Percentiles rank a stretch among this genome's conserved stretches.
These are phyloP conservation scores for Aspergillus sp. DNA, from an alignment of 2,329 filamentous ascomycete genomes.

Conservation along the genomic window DNA sequence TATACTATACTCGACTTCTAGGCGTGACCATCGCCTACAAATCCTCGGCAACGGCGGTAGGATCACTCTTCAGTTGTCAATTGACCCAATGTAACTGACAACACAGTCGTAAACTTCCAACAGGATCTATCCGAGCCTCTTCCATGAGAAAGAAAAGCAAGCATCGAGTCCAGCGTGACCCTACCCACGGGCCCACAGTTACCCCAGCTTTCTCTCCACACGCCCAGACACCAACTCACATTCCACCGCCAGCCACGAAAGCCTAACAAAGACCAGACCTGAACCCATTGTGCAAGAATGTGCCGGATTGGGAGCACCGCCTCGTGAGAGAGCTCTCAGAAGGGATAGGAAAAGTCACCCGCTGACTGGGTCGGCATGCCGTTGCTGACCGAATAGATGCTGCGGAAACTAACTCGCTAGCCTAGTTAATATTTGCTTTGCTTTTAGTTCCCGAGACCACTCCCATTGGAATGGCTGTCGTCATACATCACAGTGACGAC, in stretches of 20 bases:
- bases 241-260: neutral
- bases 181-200: conserved; percentile 1
- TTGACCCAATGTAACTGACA: neutral
- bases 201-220: conserved; percentile 1
- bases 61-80: neutral
- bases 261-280: neutral
- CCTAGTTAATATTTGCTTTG: too few relatives aligned
- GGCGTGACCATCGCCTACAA: neutral
- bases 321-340: neutral
- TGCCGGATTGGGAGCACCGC: neutral
- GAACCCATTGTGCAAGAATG: neutral
- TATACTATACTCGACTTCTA: neutral
- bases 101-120: neutral
- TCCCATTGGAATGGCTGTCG: neutral
- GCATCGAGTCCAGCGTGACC: neutral
- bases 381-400: conserved; percentile 1
- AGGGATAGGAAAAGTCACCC: neutral
- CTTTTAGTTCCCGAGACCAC: conserved; percentile 1
- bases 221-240: neutral
- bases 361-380: conserved; percentile 10
- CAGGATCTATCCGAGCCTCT: too few relatives aligned
- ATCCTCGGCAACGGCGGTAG: neutral
- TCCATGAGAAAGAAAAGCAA: too few relatives aligned
- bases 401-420: neutral
- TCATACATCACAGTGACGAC: conserved; percentile 10